Evolutionary conservation across 2,329 filamentous ascomycete genomes (phyloP).

Genomic region (Tolypocladium ophioglossoides): DNA sequence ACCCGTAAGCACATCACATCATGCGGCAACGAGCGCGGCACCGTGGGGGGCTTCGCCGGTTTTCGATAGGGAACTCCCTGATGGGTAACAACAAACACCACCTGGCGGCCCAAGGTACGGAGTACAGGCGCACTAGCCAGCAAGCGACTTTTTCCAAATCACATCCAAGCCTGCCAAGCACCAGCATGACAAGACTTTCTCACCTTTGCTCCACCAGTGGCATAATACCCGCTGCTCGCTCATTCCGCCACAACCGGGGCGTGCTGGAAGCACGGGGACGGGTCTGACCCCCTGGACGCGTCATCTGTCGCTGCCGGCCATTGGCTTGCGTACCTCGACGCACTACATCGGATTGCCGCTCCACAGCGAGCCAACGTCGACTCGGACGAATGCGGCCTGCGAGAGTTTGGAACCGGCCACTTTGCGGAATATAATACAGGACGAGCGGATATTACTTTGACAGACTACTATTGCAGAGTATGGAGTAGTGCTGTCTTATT

Average conservation of each 20-base stretch:
- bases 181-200: background rate
- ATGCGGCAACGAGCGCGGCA: no score
- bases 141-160: background rate
- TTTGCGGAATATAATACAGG: background rate
- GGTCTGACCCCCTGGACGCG: background rate
- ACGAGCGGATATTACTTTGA: background rate
- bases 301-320: background rate
- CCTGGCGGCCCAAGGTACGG: no score
- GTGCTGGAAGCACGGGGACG: background rate
- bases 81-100: no score
- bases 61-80: no score
- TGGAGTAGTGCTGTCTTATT: background rate
- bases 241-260: background rate
- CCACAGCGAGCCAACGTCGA: background rate
- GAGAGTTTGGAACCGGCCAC: background rate
- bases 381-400: background rate
- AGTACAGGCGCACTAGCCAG: background rate
- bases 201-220: background rate
- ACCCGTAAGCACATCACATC: no score
- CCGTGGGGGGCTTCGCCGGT: no score
- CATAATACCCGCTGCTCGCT: background rate
- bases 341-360: background rate
- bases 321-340: background rate
- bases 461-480: background rate
- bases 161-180: background rate